A percentile compares a stretch with the other conserved stretches of the same genome.
phyloP scores from a whole-genome alignment of 805 yeast genomes.

The Wickerhamomyces sydowiorum region DNA sequence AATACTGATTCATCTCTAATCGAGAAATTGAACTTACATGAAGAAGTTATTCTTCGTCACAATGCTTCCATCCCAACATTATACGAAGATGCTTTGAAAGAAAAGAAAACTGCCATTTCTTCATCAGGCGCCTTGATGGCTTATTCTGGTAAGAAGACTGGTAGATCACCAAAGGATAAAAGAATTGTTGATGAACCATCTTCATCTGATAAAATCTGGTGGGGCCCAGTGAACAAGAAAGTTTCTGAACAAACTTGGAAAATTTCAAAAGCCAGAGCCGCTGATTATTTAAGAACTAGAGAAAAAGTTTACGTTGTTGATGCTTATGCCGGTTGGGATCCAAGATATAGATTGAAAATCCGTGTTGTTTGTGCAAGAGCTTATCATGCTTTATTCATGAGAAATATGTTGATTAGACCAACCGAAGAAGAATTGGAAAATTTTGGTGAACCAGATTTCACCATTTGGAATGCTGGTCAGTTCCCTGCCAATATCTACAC shows the following conservation, averaged over 20 bases:
- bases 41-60: constrained; percentile 70
- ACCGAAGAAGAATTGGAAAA: constrained; percentile 79
- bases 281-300: constrained; percentile 94
- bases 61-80: constrained; percentile 90
- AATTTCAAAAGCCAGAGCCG: constrained; percentile 92
- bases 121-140: constrained; percentile 95
- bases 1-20: constrained; percentile 17
- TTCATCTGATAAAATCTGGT: constrained; percentile 84
- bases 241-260: constrained; percentile 93
- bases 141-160: constrained; percentile 92
- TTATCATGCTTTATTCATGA: constrained; percentile 96
- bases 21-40: constrained; percentile 40
- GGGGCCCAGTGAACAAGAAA: constrained; percentile 99
- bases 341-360: constrained; percentile 92
- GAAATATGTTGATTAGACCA: constrained; percentile 96
- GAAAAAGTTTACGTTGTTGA: constrained; percentile 91
- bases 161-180: constrained; percentile 97
- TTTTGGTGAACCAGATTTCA: constrained; percentile 97
- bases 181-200: constrained; percentile 94
- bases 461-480: constrained; percentile 97
- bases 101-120: constrained; percentile 85
- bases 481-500: constrained; percentile 97
- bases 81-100: constrained; percentile 91
- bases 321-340: constrained; percentile 99
- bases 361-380: constrained; percentile 97